Evolutionary conservation across 345 rosid genomes (phyloP), one percentile per base, ranked within the genome.

Genomic region (Gossypium longicalyx): DNA sequence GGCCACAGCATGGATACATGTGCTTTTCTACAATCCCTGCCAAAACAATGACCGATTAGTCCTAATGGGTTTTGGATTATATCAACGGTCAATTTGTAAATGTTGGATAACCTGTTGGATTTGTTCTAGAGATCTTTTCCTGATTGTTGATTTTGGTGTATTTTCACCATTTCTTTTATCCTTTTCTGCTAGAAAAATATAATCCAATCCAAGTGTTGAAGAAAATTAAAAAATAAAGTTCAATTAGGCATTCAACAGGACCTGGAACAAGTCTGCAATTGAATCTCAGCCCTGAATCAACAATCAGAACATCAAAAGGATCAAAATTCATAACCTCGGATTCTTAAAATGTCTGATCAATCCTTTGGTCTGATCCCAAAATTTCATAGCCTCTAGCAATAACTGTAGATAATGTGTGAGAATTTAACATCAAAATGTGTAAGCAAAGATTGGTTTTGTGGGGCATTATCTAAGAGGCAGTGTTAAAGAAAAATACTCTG

Each of bases 31-130:
- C 72, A 69, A 44, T 44, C 23, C 52, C 62, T 22, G 74, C 61
- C 43, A 11, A 67, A 20, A 74, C 78, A 65, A 74, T 64, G 81
- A 77, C 80, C 79, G 81, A 81, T 23, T 0, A 20, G 67, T 76
- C 75, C 61, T 67, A 72, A 65, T 44, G 71, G 65, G 16, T 64
- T 84, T 79, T 80, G 82, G 74, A 78, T 67, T 75, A 29, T 75
- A 53, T 67, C 62, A 59, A 7, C 77, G 12, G 59, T 25, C 80
- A 79, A 84, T 75, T 77, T 63, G 77, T 17, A 49, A 64, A 34
- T 34, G 41, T 34, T 34, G 41, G 41, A 34, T 4, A 34, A 34
- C 41, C 41, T 34, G 41, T 34, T 34, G 41, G 41, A 5, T 34
- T 34, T 34, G 7, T 34, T 34, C 41, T 34, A 5, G 41, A 34